A percentile compares a stretch with the other conserved stretches of the same genome.
phyloP scores from a whole-genome alignment of 1,284 basidiomycete genomes.

The Ceraceosorus guamensis region DNA sequence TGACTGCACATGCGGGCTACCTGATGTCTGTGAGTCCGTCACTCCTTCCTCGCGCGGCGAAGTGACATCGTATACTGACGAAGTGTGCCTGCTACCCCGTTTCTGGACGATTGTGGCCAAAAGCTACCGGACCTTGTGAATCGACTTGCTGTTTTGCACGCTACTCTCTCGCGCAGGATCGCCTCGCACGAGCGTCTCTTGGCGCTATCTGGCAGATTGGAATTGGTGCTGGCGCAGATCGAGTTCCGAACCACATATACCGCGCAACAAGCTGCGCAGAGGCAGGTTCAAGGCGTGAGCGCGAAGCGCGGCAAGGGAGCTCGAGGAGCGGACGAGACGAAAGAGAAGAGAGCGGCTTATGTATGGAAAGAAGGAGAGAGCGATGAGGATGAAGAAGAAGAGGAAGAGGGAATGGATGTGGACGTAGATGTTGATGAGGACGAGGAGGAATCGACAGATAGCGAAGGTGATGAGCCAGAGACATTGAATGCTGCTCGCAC shows the following conservation, averaged over 20 bases:
- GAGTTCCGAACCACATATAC: conserved; percentile 58
- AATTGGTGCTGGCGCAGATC: conserved; percentile 88
- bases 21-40: conserved; percentile 73
- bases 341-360: not conserved
- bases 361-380: conserved; percentile 7
- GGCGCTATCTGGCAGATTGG: conserved; percentile 77
- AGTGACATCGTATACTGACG: not conserved
- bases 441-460: conserved; percentile 51
- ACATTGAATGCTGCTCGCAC: too few relatives aligned
- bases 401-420: conserved; percentile 6
- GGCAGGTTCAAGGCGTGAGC: conserved; percentile 2
- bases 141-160: conserved; percentile 73
- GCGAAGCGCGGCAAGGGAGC: not conserved
- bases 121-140: conserved; percentile 78
- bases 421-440: conserved; percentile 50
- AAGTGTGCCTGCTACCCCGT: not conserved
- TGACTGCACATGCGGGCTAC: conserved; percentile 81
- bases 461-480: conserved; percentile 3
- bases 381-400: conserved; percentile 14
- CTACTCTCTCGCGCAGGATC: conserved; percentile 71
- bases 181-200: conserved; percentile 76
- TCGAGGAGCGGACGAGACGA: not conserved
- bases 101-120: not conserved
- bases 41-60: not conserved
- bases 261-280: conserved; percentile 24